Conservation (phyloP, 352 stramenopile genomes). For the Phytopythium aichiense region DNA sequence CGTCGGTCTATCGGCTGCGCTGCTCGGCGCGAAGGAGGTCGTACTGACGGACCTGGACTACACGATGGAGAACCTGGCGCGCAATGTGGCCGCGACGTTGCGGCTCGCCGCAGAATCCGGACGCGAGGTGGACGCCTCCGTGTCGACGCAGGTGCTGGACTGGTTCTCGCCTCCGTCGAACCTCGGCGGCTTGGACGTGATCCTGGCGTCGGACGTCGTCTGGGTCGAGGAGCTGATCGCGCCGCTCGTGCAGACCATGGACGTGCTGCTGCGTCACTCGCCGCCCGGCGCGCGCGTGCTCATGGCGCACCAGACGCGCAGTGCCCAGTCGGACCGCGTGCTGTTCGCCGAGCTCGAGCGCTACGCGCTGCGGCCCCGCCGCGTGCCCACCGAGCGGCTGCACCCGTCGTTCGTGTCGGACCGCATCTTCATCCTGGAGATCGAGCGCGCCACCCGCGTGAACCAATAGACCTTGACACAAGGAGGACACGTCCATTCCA, state of each 20-base stretch:
- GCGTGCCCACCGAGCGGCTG: conserved; percentile 8
- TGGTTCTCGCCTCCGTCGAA: conserved; percentile 59
- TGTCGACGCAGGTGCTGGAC: conserved; percentile 45
- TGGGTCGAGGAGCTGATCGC: conserved; percentile 87
- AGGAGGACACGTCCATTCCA: no score
- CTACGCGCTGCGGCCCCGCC: conserved; percentile 13
- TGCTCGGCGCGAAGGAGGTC: conserved; percentile 73
- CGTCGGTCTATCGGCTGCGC: conserved; percentile 74
- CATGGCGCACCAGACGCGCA: conserved; percentile 74
- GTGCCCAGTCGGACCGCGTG: conserved; percentile 47
- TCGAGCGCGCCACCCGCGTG: background rate
- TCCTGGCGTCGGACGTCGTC: conserved; percentile 89
- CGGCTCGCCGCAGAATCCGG: conserved; percentile 14
- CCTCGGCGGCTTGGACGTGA: conserved; percentile 66
- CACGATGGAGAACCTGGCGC: conserved; percentile 74
- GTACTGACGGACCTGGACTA: conserved; percentile 86
- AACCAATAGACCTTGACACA: background rate
- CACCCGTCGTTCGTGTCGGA: conserved; percentile 15
- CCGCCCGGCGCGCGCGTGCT: conserved; percentile 33
- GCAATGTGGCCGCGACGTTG: conserved; percentile 46
- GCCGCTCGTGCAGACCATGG: conserved; percentile 78
- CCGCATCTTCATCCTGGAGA: conserved; percentile 6
- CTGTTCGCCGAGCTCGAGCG: conserved; percentile 50
- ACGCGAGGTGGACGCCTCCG: conserved; percentile 3
- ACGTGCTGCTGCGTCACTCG: conserved; percentile 38